phyloP scores from a whole-genome alignment of 805 yeast genomes.

The Candida ponderosae region DNA sequence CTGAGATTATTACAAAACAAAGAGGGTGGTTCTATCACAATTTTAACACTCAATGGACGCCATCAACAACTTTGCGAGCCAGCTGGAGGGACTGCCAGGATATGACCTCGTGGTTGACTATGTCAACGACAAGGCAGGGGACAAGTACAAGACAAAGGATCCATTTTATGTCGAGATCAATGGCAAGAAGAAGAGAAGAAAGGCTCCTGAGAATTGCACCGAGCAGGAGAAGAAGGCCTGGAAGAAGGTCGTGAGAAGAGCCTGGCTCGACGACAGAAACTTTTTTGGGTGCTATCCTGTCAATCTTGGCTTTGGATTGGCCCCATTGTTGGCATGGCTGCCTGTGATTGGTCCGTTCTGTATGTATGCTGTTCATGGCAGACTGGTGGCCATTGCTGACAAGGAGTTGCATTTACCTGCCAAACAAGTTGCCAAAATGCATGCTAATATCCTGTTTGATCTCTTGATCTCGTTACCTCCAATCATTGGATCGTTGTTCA shows the following conservation, averaged over 20 bases:
- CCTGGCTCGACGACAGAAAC: constrained; percentile 85
- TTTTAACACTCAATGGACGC: constrained; percentile 16
- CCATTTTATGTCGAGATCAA: constrained; percentile 52
- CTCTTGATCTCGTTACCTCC: constrained; percentile 74
- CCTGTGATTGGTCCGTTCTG: constrained; percentile 82
- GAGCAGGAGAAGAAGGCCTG: constrained; percentile 58
- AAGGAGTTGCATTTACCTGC: constrained; percentile 49
- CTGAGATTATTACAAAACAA: too few relatives aligned
- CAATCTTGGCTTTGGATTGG: constrained; percentile 73
- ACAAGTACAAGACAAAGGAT: constrained; percentile 53
- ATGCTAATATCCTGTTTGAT: constrained; percentile 70
- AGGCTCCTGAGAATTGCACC: constrained; percentile 50
- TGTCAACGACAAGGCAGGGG: constrained; percentile 62
- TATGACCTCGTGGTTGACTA: constrained; percentile 45
- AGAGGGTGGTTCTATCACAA: too few relatives aligned
- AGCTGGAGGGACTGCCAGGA: constrained; percentile 48
- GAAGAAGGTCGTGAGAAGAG: constrained; percentile 66
- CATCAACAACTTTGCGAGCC: constrained; percentile 15
- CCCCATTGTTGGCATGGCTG: constrained; percentile 60
- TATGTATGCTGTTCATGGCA: constrained; percentile 73
- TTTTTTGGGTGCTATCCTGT: constrained; percentile 71
- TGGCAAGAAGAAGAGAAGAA: constrained; percentile 49
- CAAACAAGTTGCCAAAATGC: constrained; percentile 56
- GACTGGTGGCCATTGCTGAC: constrained; percentile 56
- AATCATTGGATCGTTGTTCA: constrained; percentile 63